phyloP scores from a whole-genome alignment of 768 basidiomycete species.

The Kwoniella mangroviensis region DNA sequence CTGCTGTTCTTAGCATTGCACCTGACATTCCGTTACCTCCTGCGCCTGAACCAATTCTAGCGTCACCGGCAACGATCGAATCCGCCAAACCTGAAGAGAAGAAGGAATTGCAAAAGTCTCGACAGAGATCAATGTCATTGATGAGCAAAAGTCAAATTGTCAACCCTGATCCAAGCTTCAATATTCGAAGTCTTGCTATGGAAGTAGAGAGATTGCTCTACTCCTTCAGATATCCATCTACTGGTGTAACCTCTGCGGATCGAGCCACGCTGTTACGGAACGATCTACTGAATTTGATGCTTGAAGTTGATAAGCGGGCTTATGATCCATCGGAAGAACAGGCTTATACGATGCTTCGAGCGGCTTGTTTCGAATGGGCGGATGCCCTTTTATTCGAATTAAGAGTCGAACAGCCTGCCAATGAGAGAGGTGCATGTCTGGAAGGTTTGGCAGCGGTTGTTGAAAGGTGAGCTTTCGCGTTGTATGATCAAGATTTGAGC shows the following conservation, averaged over 20 bases:
- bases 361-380: slow-evolving; percentile 58
- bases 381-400: slow-evolving; percentile 57
- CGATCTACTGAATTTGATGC: slow-evolving; percentile 54
- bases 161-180: slow-evolving; percentile 24
- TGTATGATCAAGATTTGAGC: slow-evolving; percentile 3
- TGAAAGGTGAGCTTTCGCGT: slow-evolving; percentile 54
- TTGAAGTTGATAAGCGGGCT: slow-evolving; percentile 55
- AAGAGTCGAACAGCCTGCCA: slow-evolving; percentile 57
- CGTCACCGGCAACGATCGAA: slow-evolving; percentile 36
- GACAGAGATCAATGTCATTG: slow-evolving; percentile 83
- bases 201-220: slow-evolving; percentile 39
- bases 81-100: slow-evolving; percentile 62
- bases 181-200: slow-evolving; percentile 16
- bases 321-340: slow-evolving; percentile 32
- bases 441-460: slow-evolving; percentile 59
- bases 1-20: slow-evolving; percentile 27
- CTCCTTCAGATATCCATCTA: slow-evolving; percentile 36
- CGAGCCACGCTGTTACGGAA: slow-evolving; percentile 52
- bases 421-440: slow-evolving; percentile 60
- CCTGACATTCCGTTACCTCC: slow-evolving; percentile 45
- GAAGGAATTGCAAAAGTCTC: slow-evolving; percentile 84
- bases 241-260: slow-evolving; percentile 42
- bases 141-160: slow-evolving; percentile 26
- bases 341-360: slow-evolving; percentile 44
- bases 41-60: slow-evolving; percentile 1